A percentile compares a stretch with the other conserved stretches of the same genome.
phyloP scores from a whole-genome alignment of 73 alveolate genomes.

The Paramecium tetraurelia region DNA sequence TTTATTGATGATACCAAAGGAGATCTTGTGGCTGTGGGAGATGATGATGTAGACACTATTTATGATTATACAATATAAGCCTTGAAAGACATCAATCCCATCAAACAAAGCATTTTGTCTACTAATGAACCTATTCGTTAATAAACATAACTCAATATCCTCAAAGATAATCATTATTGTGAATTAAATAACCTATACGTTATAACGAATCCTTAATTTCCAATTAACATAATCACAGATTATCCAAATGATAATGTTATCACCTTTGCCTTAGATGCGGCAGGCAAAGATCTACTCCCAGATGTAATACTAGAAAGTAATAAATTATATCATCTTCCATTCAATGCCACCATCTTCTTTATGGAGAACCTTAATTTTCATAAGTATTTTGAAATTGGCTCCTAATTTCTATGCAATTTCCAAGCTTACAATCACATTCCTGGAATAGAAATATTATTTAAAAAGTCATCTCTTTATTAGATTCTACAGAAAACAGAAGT shows the following conservation, averaged over 20 bases:
- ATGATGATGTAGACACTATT: not conserved
- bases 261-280: not conserved
- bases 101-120: not conserved
- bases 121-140: not conserved
- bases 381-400: constrained; percentile 8
- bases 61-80: not conserved
- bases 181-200: not conserved
- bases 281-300: not conserved
- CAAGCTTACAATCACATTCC: not conserved
- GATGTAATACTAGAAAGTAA: not conserved
- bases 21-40: not conserved
- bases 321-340: constrained; percentile 7
- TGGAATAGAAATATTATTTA: constrained; percentile 5
- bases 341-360: not conserved
- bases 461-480: not conserved
- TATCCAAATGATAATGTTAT: not conserved
- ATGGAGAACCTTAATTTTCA: constrained; percentile 9
- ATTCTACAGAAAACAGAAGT: not conserved
- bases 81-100: not conserved
- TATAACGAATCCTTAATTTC: not conserved
- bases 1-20: not conserved
- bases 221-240: not conserved
- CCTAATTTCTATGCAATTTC: not conserved
- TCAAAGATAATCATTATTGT: constrained; percentile 29
- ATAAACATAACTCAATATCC: not conserved